Conservation (phyloP, 139 green algal species). For the Closterium sp. region DNA sequence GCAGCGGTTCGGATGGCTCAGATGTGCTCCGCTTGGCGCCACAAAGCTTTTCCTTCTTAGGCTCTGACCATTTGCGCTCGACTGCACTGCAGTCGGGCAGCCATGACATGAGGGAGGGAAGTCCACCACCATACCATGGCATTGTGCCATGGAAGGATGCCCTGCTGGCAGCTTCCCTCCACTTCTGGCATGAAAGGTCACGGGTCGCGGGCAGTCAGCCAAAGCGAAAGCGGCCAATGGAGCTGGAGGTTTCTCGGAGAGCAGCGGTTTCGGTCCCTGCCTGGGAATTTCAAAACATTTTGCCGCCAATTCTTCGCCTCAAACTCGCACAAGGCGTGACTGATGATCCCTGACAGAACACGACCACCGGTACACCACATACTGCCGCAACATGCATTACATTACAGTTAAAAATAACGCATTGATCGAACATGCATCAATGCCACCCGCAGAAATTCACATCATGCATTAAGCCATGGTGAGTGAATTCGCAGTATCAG, state of each 20-base stretch:
- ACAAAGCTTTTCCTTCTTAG: background rate
- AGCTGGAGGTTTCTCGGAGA: background rate
- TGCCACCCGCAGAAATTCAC: too few species aligned
- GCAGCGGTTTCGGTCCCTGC: background rate
- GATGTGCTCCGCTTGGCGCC: background rate
- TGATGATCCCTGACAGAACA: background rate
- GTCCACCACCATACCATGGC: background rate
- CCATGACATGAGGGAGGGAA: background rate
- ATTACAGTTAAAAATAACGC: too few species aligned
- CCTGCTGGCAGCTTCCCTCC: background rate
- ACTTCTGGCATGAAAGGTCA: background rate
- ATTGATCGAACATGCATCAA: too few species aligned
- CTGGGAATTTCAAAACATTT: background rate
- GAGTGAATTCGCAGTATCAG: too few species aligned
- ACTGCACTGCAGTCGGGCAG: background rate
- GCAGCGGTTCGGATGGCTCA: background rate
- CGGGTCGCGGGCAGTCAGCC: background rate
- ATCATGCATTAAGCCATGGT: too few species aligned
- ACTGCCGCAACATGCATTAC: too few species aligned
- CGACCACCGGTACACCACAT: background rate
- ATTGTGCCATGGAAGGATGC: background rate
- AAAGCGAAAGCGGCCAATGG: background rate
- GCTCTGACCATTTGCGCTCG: background rate
- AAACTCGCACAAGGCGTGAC: too few species aligned
- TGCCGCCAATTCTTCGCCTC: background rate